Percentiles rank a stretch among this genome's conserved stretches.
phyloP scores from a whole-genome alignment of 805 yeast species.

The Schwanniomyces pseudopolymorphus region DNA sequence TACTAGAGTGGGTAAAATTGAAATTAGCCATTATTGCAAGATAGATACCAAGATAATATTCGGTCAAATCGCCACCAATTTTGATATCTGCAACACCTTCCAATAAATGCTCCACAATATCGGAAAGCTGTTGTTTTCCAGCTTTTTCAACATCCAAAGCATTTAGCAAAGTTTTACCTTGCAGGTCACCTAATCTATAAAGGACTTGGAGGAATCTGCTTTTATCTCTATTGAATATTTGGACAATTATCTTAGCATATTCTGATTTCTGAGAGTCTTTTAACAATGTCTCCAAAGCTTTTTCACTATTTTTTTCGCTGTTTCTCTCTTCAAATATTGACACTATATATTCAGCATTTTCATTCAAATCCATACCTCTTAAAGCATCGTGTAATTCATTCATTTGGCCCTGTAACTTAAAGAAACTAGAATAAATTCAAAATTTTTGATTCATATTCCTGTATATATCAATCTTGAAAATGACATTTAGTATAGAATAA shows the following conservation, averaged over 20 bases:
- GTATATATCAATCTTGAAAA: not conserved
- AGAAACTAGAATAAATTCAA: not conserved
- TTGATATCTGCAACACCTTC: not conserved
- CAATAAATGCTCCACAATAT: not conserved
- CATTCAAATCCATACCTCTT: not conserved
- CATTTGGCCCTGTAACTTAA: not conserved
- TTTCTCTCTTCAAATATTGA: not conserved
- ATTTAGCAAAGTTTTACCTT: slow-evolving; percentile 15
- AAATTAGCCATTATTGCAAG: slow-evolving; percentile 19
- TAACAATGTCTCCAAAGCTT: slow-evolving; percentile 1
- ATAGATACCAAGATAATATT: slow-evolving; percentile 10
- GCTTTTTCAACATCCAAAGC: slow-evolving; percentile 1
- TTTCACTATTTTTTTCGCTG: not conserved
- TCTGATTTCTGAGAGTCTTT: slow-evolving; percentile 11
- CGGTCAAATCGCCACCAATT: not conserved
- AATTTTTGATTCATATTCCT: not conserved
- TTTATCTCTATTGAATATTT: slow-evolving; percentile 16
- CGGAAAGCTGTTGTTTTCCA: not conserved
- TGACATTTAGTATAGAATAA: not conserved
- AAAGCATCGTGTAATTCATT: not conserved
- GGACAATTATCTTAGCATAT: slow-evolving; percentile 10
- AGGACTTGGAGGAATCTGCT: slow-evolving; percentile 15
- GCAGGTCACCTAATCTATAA: slow-evolving; percentile 11
- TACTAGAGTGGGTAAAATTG: slow-evolving; percentile 15
- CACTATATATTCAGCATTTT: not conserved